Base-by-base conservation (phyloP, 768 basidiomycete genomes). In the Lactarius psammicola region DNA sequence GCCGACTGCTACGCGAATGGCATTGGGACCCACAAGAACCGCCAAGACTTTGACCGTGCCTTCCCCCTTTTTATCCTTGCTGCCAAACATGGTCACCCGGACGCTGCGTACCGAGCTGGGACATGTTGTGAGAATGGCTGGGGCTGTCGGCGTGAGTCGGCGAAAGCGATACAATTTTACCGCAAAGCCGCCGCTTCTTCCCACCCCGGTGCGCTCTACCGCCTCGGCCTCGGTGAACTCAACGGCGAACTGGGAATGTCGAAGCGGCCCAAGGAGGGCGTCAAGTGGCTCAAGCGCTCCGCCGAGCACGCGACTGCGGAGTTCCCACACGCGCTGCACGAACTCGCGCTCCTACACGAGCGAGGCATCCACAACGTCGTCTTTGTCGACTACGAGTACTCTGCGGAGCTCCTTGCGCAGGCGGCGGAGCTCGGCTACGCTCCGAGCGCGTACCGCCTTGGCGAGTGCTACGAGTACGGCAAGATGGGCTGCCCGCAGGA, bases 41-140 rank as follows among this genome's bases (percentile, higher is more conserved):
- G 87, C 72, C 95, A 98, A 75, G 97, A 99, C 78, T 98, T 98
- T 73, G 97, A 98, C 79, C 87, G 90, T 63, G 97, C 97, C 4
- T 96, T 94, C 77, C 97, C 96, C 11, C 82, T 99, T 54, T 98
- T 98, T 74, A 88, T 96, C 18, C 86, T 97, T 42, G 94, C 96
- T 1, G 93, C 96, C 40, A 99, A 99, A 77, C 97, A 98, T 72
- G 92, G 94, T 18, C 96, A 98, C 74, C 89, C 94, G 2, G 95
- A 98, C 72, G 95, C 94, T 18, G 86, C 93, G 5, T 99, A 95
- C 77, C 90, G 96, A 34, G 91, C 95, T 0, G 97, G 95, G 36
- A 95, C 95, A 3, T 99, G 97, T 75, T 97, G 94, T 77, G 97
- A 99, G 82, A 95, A 98, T 72, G 97, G 95, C 33, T 98, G 96